Percentiles rank a stretch among this genome's conserved stretches.
phyloP scores from a whole-genome alignment of 768 basidiomycete genomes.

The Lyophyllum shimeji region DNA sequence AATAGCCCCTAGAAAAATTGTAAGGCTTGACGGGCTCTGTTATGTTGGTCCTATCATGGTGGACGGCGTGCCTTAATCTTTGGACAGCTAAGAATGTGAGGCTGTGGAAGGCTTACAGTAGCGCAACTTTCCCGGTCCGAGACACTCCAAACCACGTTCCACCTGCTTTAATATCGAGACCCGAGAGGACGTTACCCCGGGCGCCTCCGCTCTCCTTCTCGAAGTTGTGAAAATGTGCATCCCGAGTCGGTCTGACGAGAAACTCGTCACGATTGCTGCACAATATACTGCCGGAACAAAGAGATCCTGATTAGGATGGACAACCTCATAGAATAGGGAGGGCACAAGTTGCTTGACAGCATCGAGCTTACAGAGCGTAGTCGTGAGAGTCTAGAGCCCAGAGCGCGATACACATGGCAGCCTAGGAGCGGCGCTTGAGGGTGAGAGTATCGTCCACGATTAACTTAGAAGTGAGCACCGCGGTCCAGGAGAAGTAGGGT shows the following conservation, averaged over 20 bases:
- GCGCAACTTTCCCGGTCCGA: conserved; percentile 62
- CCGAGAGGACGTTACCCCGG: conserved; percentile 58
- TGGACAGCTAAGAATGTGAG: conserved; percentile 5
- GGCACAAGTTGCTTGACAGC: conserved; percentile 7
- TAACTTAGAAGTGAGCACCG: not conserved
- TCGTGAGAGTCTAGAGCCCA: conserved; percentile 76
- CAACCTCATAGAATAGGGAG: conserved; percentile 2
- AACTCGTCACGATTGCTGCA: conserved; percentile 79
- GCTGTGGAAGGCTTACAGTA: conserved; percentile 54
- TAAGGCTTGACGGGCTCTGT: conserved; percentile 58
- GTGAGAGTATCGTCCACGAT: not conserved
- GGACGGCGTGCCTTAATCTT: conserved; percentile 18
- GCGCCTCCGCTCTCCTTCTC: conserved; percentile 31
- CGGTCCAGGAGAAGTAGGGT: conserved; percentile 3
- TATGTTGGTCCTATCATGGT: conserved; percentile 72
- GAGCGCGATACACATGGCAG: conserved; percentile 72
- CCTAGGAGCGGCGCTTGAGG: not conserved
- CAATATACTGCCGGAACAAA: conserved; percentile 50
- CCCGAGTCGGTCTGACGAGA: conserved; percentile 61
- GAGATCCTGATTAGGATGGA: conserved; percentile 8
- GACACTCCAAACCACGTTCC: conserved; percentile 84
- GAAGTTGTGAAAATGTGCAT: conserved; percentile 72
- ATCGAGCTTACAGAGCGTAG: conserved; percentile 69
- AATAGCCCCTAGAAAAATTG: conserved; percentile 62
- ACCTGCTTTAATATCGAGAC: conserved; percentile 69